phyloP scores from a whole-genome alignment of 2,329 filamentous ascomycete species.

The Knoxdaviesia capensis region DNA sequence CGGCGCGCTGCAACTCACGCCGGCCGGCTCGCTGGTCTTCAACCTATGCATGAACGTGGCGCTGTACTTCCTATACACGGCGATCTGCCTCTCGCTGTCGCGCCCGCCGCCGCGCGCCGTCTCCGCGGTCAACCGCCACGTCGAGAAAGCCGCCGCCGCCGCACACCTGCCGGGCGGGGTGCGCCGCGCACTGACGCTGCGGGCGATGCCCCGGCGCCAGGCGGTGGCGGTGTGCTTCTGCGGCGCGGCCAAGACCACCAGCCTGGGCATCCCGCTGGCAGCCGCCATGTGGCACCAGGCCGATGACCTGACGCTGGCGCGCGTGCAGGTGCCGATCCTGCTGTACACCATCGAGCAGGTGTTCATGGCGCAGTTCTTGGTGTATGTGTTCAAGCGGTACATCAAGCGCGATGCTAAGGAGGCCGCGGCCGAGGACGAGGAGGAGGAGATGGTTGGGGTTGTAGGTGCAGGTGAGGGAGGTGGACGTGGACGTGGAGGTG shows the following conservation, averaged over 20 bases:
- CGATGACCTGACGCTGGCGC: slow-evolving; percentile 30
- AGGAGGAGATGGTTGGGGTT: slow-evolving; percentile 4
- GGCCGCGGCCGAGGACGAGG: slow-evolving; percentile 3
- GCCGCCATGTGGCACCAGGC: slow-evolving; percentile 45
- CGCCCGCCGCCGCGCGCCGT: slow-evolving; percentile 18
- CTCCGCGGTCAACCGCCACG: slow-evolving; percentile 12
- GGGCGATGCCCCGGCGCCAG: slow-evolving; percentile 36
- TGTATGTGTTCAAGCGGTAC: slow-evolving; percentile 26
- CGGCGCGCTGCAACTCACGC: slow-evolving; percentile 35
- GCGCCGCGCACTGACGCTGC: slow-evolving; percentile 19
- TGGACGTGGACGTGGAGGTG: not conserved
- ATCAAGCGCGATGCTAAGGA: slow-evolving; percentile 9
- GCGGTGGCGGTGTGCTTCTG: slow-evolving; percentile 55
- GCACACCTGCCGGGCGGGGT: slow-evolving; percentile 10
- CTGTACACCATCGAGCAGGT: slow-evolving; percentile 40
- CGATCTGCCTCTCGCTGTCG: slow-evolving; percentile 33
- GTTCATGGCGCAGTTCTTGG: slow-evolving; percentile 22
- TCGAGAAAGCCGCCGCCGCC: slow-evolving; percentile 13
- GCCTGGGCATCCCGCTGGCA: slow-evolving; percentile 46
- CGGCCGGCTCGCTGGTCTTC: slow-evolving; percentile 41
- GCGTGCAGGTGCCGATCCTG: slow-evolving; percentile 42
- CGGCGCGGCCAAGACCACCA: slow-evolving; percentile 52
- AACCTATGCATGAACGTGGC: slow-evolving; percentile 47
- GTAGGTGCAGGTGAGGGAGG: not conserved
- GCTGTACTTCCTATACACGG: slow-evolving; percentile 40